phyloP scores from a whole-genome alignment of 768 basidiomycete species.

The Boletus reticulatus region DNA sequence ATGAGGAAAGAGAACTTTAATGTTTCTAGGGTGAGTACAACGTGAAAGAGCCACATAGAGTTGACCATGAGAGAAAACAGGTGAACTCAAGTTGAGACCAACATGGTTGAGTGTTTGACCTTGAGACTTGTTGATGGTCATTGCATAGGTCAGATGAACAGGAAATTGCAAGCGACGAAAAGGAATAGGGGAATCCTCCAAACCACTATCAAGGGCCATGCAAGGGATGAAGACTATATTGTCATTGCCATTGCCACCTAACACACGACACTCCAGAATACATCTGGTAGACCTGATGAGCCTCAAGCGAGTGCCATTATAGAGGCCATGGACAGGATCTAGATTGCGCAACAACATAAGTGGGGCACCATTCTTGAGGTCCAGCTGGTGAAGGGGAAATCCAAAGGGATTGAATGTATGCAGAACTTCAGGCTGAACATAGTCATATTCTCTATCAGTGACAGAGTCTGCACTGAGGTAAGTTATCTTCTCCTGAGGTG shows the following conservation, averaged over 20 bases:
- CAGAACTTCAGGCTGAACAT: no score
- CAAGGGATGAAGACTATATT: slow-evolving; percentile 30
- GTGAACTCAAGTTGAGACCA: slow-evolving; percentile 23
- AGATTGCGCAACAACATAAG: no score
- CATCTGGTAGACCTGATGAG: no score
- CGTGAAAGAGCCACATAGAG: background rate
- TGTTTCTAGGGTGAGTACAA: background rate
- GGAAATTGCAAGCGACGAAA: slow-evolving; percentile 31
- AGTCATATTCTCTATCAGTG: no score
- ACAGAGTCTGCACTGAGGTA: background rate
- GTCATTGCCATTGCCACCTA: no score
- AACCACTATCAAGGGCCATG: slow-evolving; percentile 21
- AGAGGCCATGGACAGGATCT: no score
- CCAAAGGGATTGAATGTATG: no score
- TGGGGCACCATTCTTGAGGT: no score
- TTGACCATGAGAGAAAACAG: slow-evolving; percentile 1
- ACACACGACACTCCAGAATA: no score
- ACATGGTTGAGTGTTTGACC: slow-evolving; percentile 28
- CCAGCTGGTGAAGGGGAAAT: no score
- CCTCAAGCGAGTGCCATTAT: no score
- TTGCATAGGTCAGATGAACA: slow-evolving; percentile 35
- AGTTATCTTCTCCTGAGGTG: background rate
- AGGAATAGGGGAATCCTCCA: slow-evolving; percentile 19
- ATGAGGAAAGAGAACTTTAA: background rate
- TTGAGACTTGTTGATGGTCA: slow-evolving; percentile 41